Base-by-base conservation (phyloP, 2,329 filamentous ascomycete genomes). In the Fusarium xyrophilum region DNA sequence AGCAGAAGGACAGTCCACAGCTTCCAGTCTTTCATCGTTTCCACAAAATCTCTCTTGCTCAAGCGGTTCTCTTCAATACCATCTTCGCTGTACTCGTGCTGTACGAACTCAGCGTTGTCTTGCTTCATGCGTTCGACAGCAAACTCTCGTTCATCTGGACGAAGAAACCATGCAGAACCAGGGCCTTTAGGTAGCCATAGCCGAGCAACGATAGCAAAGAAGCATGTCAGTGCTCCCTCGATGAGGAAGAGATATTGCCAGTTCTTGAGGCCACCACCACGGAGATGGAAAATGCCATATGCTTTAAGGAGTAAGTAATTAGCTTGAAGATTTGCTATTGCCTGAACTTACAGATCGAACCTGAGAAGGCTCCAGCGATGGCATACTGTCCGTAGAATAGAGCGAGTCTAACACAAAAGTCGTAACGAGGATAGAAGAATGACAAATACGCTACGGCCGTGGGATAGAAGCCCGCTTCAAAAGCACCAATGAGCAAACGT, bases 211-310 rank as follows among this genome's bases (percentile, higher is more conserved):
- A 71, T 15, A n/a, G 73, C 74, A 39, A 77, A 61, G 36, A 75
- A 55, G 33, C 73, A 74, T 21, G 75, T 77, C 2, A 77, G 81
- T 6, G 82, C 78, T 12, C 89, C 89, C 73, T 91, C 89, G n/a
- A 91, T 86, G 48, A 91, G 88, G 76, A 91, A 91, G 1, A 91
- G 80, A 86, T 87, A 89, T 13, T 86, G 80, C 88, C 88, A 91
- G 15, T 88, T 88, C 30, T 82, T 84, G 5, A 89, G 68, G 19
- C 50, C 38, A 5, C 73, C 66, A 13, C 60, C 30, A 39, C 63
- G 64, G 51, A 75, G 59, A 50, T 75, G 73, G 57, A 73, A 74
- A 48, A 74, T 69, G 55, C 71, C 73, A 39, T 75, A 75, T 43
- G 73, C 73, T 74, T 38, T 9, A 35, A 11, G 36, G 38, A 36